A percentile compares a stretch with the other conserved stretches of the same genome.
Conservation (phyloP, 2,329 filamentous ascomycete species). For the Aspergillus pseudoglaucus region DNA sequence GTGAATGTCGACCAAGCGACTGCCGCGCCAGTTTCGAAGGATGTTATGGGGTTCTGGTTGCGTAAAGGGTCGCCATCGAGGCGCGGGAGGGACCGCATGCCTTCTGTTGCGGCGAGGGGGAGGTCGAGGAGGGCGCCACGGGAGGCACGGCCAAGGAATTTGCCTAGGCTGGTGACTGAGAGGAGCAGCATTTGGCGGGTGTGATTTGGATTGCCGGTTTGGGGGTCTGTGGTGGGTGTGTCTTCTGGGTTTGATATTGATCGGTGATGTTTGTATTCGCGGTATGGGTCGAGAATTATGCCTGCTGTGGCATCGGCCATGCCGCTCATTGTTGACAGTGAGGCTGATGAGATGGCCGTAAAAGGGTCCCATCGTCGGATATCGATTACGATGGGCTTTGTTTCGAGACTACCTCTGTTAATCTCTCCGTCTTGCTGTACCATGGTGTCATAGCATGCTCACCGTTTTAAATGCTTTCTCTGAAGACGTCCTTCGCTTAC, state of each 20-base stretch:
- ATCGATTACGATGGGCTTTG: constrained; percentile 26
- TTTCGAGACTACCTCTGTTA: constrained; percentile 13
- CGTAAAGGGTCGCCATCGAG: constrained; percentile 28
- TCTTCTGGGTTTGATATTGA: background rate
- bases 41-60: background rate
- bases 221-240: too few relatives aligned
- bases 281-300: constrained; percentile 23
- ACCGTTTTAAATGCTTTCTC: constrained; percentile 16
- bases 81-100: constrained; percentile 27
- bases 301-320: constrained; percentile 19
- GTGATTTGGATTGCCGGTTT: too few relatives aligned
- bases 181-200: too few relatives aligned
- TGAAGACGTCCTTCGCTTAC: constrained; percentile 16
- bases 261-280: constrained; percentile 15
- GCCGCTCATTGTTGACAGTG: constrained; percentile 17
- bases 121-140: constrained; percentile 32
- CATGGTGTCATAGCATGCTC: constrained; percentile 1
- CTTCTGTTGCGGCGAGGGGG: constrained; percentile 31
- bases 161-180: constrained; percentile 15
- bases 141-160: constrained; percentile 18
- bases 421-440: background rate
- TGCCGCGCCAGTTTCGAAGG: background rate
- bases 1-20: background rate
- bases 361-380: constrained; percentile 30
- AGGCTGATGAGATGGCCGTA: constrained; percentile 20